These are phyloP conservation scores for Pythium grandisporangium DNA, from an alignment of 352 stramenopile genomes.

Conservation along the genomic window DNA sequence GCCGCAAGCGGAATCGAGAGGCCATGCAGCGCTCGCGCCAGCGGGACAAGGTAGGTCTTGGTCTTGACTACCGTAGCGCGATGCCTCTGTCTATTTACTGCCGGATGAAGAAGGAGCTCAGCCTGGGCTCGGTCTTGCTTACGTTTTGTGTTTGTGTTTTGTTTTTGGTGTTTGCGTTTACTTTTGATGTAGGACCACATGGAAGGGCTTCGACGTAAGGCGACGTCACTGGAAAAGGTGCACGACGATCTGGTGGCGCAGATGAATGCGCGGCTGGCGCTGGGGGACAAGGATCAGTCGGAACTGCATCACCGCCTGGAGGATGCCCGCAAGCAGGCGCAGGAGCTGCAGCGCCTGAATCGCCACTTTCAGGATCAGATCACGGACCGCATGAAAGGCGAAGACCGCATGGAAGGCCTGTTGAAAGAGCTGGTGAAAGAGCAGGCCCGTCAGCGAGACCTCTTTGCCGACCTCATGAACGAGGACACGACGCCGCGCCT, in stretches of 20 bases:
- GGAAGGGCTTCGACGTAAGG: slow-evolving; percentile 25
- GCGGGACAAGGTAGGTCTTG: slow-evolving; percentile 19
- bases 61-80: neutral
- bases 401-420: slow-evolving; percentile 48
- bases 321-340: slow-evolving; percentile 17
- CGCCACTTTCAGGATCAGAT: slow-evolving; percentile 33
- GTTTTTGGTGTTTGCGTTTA: neutral
- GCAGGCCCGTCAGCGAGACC: slow-evolving; percentile 5
- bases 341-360: slow-evolving; percentile 33
- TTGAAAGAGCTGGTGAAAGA: slow-evolving; percentile 28
- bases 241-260: slow-evolving; percentile 24
- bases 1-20: slow-evolving; percentile 45
- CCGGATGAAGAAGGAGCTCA: neutral
- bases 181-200: slow-evolving; percentile 25
- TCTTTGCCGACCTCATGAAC: slow-evolving; percentile 9
- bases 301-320: slow-evolving; percentile 24
- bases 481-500: slow-evolving; percentile 11
- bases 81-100: too few relatives aligned
- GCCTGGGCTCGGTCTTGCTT: too few relatives aligned
- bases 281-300: slow-evolving; percentile 4
- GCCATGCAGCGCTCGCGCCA: slow-evolving; percentile 46
- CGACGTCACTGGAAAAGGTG: slow-evolving; percentile 18
- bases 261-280: slow-evolving; percentile 22
- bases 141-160: slow-evolving; percentile 1
- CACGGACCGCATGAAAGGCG: slow-evolving; percentile 31